These are phyloP conservation scores for Delphinella strobiligena DNA, from an alignment of 2,329 filamentous ascomycete species.

Conservation along the genomic window DNA sequence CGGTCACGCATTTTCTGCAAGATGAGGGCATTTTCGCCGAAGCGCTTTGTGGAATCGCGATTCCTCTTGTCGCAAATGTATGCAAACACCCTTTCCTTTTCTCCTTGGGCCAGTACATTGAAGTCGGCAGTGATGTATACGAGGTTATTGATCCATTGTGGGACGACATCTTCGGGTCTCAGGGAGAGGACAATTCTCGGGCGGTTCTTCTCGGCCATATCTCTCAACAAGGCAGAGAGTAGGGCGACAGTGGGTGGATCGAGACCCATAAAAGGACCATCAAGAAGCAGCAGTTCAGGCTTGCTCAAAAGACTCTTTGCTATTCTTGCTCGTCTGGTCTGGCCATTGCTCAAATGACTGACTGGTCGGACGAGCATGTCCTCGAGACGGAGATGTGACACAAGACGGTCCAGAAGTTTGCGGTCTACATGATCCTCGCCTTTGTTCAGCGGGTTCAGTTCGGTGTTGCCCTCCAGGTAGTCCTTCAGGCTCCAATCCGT, in stretches of 20 bases:
- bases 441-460: slow-evolving; percentile 60
- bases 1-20: neutral
- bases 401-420: slow-evolving; percentile 47
- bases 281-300: slow-evolving; percentile 73
- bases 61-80: slow-evolving; percentile 1
- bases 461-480: slow-evolving; percentile 70
- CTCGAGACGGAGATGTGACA: slow-evolving; percentile 56
- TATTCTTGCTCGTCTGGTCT: slow-evolving; percentile 76
- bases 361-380: slow-evolving; percentile 69
- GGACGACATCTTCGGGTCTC: slow-evolving; percentile 74
- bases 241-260: slow-evolving; percentile 69
- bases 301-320: slow-evolving; percentile 68
- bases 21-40: neutral
- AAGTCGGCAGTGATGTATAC: slow-evolving; percentile 58
- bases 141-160: slow-evolving; percentile 82
- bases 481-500: slow-evolving; percentile 78
- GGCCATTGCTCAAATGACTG: slow-evolving; percentile 84
- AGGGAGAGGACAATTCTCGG: slow-evolving; percentile 68
- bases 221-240: slow-evolving; percentile 58
- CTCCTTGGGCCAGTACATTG: slow-evolving; percentile 52
- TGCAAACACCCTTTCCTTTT: slow-evolving; percentile 49
- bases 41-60: neutral
- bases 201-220: slow-evolving; percentile 51
- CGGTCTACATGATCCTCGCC: slow-evolving; percentile 34
- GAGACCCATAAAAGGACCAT: slow-evolving; percentile 93